Evolutionary conservation across 768 basidiomycete genomes (phyloP), one percentile per base, ranked within the genome.

Genomic region (Hypholoma fasciculare): DNA sequence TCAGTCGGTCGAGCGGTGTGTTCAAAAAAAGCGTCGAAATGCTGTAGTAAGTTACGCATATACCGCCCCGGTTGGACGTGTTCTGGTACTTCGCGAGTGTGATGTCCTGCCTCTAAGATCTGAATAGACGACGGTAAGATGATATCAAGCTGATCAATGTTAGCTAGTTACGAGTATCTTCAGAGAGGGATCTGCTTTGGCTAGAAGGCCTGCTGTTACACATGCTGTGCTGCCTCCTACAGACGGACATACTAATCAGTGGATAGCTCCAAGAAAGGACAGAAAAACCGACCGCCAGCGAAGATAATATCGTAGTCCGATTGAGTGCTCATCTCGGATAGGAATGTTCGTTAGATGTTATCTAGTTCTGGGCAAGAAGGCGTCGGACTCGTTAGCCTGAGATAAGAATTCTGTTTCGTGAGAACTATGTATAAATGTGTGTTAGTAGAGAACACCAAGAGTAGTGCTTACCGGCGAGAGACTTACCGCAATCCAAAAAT

Each of bases 11-110:
- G 79, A 4, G 77, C 74, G n/a, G 70, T 70, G 56, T 86, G 74
- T 55, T 74, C 71, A 1, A 75, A 76, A 53, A 88, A 72, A 0
- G 80, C 79, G 20, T 74, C 74, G 40, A 73, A 72, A 1, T 63
- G 70, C 0, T 74, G 72, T 0, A 64, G 58, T 0, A 85, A 62
- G 59, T 85, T 79, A 20, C 66, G 63, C 30, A 80, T 71, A 63
- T 68, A 85, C n/a, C 78, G 78, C 1, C 75, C 85, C 0, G 88
- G 86, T 44, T 87, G 86, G 5, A 72, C 69, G 64, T 88, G 83
- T 1, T 63, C 61, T 9, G 70, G 74, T 5, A 80, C 37, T 39
- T 86, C 75, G 26, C 72, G 68, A 0, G 82, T 81, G 51, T 82
- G 76, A 4, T 76, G 75, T 0, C 87, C 88, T 7, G 81, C 77